A percentile compares a stretch with the other conserved stretches of the same genome.
phyloP scores from a whole-genome alignment of 2,329 filamentous ascomycete genomes.

The Drechslerella stenobrocha region DNA sequence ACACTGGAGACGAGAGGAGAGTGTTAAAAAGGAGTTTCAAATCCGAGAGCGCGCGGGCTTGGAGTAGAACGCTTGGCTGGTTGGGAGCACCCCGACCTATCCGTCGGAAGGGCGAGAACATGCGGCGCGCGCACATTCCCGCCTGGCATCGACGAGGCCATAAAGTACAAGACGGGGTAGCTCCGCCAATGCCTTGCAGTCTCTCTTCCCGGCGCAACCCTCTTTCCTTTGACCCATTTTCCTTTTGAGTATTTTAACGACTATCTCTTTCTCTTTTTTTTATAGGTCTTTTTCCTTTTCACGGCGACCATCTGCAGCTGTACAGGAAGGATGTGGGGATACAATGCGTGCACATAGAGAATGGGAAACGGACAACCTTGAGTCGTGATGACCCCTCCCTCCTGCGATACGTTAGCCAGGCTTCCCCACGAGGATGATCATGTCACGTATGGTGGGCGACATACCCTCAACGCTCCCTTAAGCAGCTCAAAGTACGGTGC shows the following conservation, averaged over 20 bases:
- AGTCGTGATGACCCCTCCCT: slow-evolving; percentile 97
- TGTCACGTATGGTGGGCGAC: neutral
- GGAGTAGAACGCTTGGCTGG: neutral
- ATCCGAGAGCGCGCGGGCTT: slow-evolving; percentile 38
- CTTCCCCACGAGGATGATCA: neutral
- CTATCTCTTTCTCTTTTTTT: slow-evolving; percentile 30
- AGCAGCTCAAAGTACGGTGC: slow-evolving; percentile 98
- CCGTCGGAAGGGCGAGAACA: slow-evolving; percentile 28
- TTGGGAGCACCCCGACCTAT: slow-evolving; percentile 20
- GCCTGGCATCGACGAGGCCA: slow-evolving; percentile 40
- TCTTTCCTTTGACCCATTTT: slow-evolving; percentile 22
- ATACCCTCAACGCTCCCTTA: slow-evolving; percentile 65
- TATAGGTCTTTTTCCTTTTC: slow-evolving; percentile 27
- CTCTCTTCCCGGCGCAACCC: slow-evolving; percentile 27
- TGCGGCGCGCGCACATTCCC: slow-evolving; percentile 6
- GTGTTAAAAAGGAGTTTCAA: slow-evolving; percentile 50
- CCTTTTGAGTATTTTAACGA: slow-evolving; percentile 20
- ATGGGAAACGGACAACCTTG: slow-evolving; percentile 98
- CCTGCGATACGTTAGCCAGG: slow-evolving; percentile 59
- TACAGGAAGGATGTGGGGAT: slow-evolving; percentile 54
- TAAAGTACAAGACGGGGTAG: slow-evolving; percentile 44
- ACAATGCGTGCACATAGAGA: slow-evolving; percentile 56
- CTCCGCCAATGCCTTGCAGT: slow-evolving; percentile 1
- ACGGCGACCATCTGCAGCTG: slow-evolving; percentile 38
- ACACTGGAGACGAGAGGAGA: slow-evolving; percentile 47